A percentile compares a stretch with the other conserved stretches of the same genome.
Evolutionary conservation across 192 early-diverging fungal genomes (phyloP).

Genomic region (Entomortierella chlamydospora): DNA sequence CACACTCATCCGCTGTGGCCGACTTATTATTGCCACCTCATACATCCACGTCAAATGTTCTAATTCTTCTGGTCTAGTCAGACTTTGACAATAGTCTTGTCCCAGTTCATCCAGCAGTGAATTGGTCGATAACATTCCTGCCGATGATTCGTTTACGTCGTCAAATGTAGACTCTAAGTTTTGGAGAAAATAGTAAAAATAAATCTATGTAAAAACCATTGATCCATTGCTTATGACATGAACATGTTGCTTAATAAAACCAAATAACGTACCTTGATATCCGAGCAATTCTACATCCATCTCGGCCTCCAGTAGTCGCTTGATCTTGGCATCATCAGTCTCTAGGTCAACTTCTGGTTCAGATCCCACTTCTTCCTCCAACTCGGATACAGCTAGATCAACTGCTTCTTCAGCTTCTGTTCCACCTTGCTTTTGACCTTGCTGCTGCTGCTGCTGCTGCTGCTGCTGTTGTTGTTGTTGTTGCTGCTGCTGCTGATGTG

Average conservation of each 20-base stretch:
- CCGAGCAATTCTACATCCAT: not conserved
- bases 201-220: too few relatives aligned
- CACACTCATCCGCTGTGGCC: slow-evolving; percentile 6
- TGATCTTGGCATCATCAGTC: too few relatives aligned
- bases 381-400: not conserved
- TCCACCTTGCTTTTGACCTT: not conserved
- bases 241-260: too few relatives aligned
- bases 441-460: not conserved
- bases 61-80: slow-evolving; percentile 20
- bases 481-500: not conserved
- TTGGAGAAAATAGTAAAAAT: not conserved
- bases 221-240: too few relatives aligned
- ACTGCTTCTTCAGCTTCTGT: not conserved
- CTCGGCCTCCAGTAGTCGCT: not conserved
- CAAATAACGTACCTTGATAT: not conserved
- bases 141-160: not conserved
- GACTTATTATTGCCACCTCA: slow-evolving; percentile 8
- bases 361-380: slow-evolving; percentile 7
- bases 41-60: slow-evolving; percentile 40
- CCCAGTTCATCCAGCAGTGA: slow-evolving; percentile 1
- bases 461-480: not conserved
- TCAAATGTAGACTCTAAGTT: slow-evolving; percentile 5
- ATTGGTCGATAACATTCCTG: not conserved
- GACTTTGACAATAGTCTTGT: not conserved
- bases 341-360: not conserved